Base-by-base conservation (phyloP, 2,329 filamentous ascomycete species). In the Venturia asperata region DNA sequence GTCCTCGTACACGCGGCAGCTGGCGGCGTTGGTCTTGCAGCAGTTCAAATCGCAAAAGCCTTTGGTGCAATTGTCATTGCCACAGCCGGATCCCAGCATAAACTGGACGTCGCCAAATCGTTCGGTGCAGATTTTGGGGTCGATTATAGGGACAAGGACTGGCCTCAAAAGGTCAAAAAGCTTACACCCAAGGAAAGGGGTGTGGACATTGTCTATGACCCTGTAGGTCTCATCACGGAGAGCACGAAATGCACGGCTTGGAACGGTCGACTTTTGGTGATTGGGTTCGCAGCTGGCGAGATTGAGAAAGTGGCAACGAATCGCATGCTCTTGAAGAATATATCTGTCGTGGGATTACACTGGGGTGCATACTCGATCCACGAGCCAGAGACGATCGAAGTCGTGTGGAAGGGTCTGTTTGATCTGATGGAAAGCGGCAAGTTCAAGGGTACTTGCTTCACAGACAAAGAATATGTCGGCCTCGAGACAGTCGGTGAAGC, bases 301-400 rank as follows among this genome's bases (percentile, higher is more conserved):
- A 96, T 97, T 70, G 93, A 97, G 77, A 95, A 94, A 78, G 85
- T 97, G 52, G 89, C 92, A 15, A 86, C 95, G 80, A 97, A 97
- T 76, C 88, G 93, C 75, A 91, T 97, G 34, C 77, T 97, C 68
- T 78, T 97, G 70, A 97, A 97, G 83, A 97, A 97, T 75, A 93
- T 97, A 68, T 88, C 86, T 68, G 80, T 97, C 15, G 89, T 97
- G 1, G 93, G 93, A 1, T 79, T 97, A 71, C 90, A 96, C 78
- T 97, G 93, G 93, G 93, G 93, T 15, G 86, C 87, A 66, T 97
- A 97, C 77, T 80, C 87, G 0, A 81, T 81, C 56, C 84, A 89
- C 69, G 89, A 97, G 79, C 85, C 81, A 27, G 85, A 88, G 72
- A 87, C 82, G 58, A 85, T 94, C 5, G 80, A 82, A 9, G 75